Evolutionary conservation across 2,329 filamentous ascomycete genomes (phyloP).

Genomic region (Neocatenulostroma microsporum): DNA sequence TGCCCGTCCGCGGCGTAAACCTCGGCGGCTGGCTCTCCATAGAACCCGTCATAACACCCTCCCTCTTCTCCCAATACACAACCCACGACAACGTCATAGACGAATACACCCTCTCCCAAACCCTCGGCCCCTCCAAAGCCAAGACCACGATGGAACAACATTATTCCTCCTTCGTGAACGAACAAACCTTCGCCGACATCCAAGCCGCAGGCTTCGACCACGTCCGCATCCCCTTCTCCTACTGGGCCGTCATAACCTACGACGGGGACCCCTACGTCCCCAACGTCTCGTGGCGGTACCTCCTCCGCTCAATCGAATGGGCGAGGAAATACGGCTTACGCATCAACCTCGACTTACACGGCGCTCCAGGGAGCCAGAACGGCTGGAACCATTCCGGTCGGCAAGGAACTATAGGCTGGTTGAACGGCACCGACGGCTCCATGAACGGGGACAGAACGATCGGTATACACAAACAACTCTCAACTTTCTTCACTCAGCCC

Average conservation of each 20-base stretch:
- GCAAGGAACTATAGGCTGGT: slow-evolving; percentile 73
- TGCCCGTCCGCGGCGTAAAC: slow-evolving; percentile 82
- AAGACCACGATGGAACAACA: slow-evolving; percentile 72
- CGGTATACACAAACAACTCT: slow-evolving; percentile 78
- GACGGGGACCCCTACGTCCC: slow-evolving; percentile 80
- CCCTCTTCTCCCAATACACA: slow-evolving; percentile 66
- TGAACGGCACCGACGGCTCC: slow-evolving; percentile 79
- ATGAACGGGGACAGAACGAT: slow-evolving; percentile 73
- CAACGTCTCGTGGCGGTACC: slow-evolving; percentile 84
- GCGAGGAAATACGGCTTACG: slow-evolving; percentile 84
- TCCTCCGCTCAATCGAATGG: slow-evolving; percentile 88
- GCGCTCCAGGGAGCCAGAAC: slow-evolving; percentile 86
- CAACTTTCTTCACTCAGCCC: slow-evolving; percentile 85
- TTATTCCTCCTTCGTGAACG: slow-evolving; percentile 81
- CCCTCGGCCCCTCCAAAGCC: slow-evolving; percentile 60
- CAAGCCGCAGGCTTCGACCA: slow-evolving; percentile 85
- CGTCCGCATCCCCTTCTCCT: slow-evolving; percentile 89
- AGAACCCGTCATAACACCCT: slow-evolving; percentile 93
- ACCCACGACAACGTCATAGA: slow-evolving; percentile 63
- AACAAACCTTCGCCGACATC: slow-evolving; percentile 77
- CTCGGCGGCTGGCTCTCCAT: slow-evolving; percentile 88
- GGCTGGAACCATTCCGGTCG: slow-evolving; percentile 95
- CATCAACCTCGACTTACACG: slow-evolving; percentile 88
- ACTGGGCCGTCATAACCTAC: slow-evolving; percentile 87
- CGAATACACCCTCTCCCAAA: slow-evolving; percentile 70